A percentile compares a stretch with the other conserved stretches of the same genome.
Conservation (phyloP, 2,329 filamentous ascomycete genomes). For the Uncinocarpus reesii region DNA sequence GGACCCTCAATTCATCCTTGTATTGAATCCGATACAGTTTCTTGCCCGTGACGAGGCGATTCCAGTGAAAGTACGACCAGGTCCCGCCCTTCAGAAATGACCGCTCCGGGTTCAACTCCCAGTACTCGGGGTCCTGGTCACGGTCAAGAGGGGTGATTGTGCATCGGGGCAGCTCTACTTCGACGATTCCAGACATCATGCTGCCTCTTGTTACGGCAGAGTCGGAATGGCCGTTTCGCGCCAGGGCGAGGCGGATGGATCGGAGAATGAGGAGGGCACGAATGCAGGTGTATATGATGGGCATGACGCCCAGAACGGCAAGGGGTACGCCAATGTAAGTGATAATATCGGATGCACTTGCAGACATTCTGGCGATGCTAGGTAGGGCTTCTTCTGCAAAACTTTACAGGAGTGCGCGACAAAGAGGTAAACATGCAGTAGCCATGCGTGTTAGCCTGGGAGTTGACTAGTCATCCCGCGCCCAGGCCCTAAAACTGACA, state of each 20-base stretch:
- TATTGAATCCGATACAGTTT: constrained; percentile 56
- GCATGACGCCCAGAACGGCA: constrained; percentile 50
- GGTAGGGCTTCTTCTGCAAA: background rate
- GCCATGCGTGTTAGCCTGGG: too few relatives aligned
- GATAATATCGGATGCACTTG: constrained; percentile 41
- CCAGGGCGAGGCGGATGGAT: constrained; percentile 50
- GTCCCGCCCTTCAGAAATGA: constrained; percentile 49
- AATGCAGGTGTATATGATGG: constrained; percentile 56
- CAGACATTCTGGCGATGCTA: constrained; percentile 7
- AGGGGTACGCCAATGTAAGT: constrained; percentile 50
- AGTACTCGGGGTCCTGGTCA: constrained; percentile 48
- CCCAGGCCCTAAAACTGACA: too few relatives aligned
- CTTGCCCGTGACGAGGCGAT: constrained; percentile 50
- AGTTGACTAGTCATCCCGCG: too few relatives aligned
- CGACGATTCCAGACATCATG: constrained; percentile 55
- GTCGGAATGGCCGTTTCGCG: constrained; percentile 43
- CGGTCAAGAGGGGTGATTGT: constrained; percentile 53
- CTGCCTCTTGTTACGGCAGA: constrained; percentile 52
- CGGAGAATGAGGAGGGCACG: constrained; percentile 51
- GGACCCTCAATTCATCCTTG: constrained; percentile 39
- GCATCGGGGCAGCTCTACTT: constrained; percentile 55
- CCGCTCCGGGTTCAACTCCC: constrained; percentile 44
- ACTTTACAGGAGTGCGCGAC: too few relatives aligned
- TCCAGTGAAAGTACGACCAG: constrained; percentile 59
- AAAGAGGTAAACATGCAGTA: too few relatives aligned